phyloP scores from a whole-genome alignment of 1,284 basidiomycete genomes.

The Puccinia sorghi region DNA sequence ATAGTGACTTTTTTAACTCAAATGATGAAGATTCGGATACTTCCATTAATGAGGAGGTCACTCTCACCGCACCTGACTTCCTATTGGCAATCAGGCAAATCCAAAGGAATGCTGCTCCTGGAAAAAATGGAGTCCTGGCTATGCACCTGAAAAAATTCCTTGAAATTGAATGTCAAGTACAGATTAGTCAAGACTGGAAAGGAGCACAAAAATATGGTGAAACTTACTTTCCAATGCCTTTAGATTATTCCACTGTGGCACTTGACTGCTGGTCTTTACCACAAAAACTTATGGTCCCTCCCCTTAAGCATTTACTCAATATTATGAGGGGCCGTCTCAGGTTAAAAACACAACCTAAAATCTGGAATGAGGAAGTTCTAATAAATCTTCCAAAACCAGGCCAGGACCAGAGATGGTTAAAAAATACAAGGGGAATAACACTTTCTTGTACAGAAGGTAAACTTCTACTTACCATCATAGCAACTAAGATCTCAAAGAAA shows the following conservation, averaged over 20 bases:
- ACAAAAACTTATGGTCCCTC: not conserved
- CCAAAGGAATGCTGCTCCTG: conserved; percentile 5
- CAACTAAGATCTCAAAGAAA: not conserved
- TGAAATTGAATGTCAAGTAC: conserved; percentile 13
- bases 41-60: too few relatives aligned
- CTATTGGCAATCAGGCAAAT: conserved; percentile 19
- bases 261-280: not conserved
- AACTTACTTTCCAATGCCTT: not conserved
- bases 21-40: too few relatives aligned
- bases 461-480: conserved; percentile 2
- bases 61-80: not conserved
- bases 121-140: conserved; percentile 20
- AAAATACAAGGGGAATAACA: conserved; percentile 21
- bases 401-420: not conserved
- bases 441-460: conserved; percentile 24
- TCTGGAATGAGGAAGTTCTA: conserved; percentile 18
- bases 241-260: not conserved
- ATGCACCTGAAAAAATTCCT: conserved; percentile 21
- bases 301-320: not conserved
- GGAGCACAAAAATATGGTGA: not conserved
- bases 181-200: conserved; percentile 13
- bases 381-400: conserved; percentile 12
- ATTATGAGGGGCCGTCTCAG: conserved; percentile 15
- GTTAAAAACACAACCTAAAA: conserved; percentile 14
- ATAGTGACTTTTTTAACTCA: too few relatives aligned